phyloP scores from a whole-genome alignment of 805 yeast genomes.

The Sugiyamaella americana region DNA sequence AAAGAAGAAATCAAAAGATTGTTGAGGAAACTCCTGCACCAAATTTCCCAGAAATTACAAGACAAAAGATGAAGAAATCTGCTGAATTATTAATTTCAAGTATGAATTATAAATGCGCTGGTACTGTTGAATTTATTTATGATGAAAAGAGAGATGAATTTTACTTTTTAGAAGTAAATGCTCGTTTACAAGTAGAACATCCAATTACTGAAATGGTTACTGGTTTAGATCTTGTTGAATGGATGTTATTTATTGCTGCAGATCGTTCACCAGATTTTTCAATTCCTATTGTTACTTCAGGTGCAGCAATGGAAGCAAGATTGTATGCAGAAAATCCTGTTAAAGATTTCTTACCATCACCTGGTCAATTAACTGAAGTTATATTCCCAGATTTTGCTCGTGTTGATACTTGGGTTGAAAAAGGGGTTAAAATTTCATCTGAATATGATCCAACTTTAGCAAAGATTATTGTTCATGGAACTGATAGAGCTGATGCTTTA shows the following conservation, averaged over 20 bases:
- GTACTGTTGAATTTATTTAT: constrained; percentile 93
- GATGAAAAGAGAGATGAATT: constrained; percentile 83
- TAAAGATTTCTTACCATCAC: constrained; percentile 91
- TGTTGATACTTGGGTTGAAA: constrained; percentile 88
- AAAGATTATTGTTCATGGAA: constrained; percentile 91
- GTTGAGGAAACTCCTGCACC: constrained; percentile 99
- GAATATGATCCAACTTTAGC: constrained; percentile 97
- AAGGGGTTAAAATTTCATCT: constrained; percentile 82
- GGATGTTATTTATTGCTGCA: constrained; percentile 93
- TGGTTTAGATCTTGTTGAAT: constrained; percentile 89
- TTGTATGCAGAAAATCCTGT: constrained; percentile 96
- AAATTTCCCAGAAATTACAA: constrained; percentile 72
- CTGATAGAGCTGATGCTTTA: constrained; percentile 80
- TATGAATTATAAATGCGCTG: constrained; percentile 92
- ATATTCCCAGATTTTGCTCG: constrained; percentile 87
- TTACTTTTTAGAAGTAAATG: constrained; percentile 92
- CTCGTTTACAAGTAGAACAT: constrained; percentile 95
- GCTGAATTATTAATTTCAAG: constrained; percentile 77
- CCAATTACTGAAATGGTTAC: constrained; percentile 95
- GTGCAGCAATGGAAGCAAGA: constrained; percentile 96
- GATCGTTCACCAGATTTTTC: constrained; percentile 77
- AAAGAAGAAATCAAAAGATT: constrained; percentile 93
- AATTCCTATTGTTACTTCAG: constrained; percentile 53
- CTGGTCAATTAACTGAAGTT: constrained; percentile 86
- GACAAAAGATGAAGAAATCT: constrained; percentile 68